Base-by-base conservation (phyloP, 495 filamentous ascomycete species). In the Trichoderma reesei region DNA sequence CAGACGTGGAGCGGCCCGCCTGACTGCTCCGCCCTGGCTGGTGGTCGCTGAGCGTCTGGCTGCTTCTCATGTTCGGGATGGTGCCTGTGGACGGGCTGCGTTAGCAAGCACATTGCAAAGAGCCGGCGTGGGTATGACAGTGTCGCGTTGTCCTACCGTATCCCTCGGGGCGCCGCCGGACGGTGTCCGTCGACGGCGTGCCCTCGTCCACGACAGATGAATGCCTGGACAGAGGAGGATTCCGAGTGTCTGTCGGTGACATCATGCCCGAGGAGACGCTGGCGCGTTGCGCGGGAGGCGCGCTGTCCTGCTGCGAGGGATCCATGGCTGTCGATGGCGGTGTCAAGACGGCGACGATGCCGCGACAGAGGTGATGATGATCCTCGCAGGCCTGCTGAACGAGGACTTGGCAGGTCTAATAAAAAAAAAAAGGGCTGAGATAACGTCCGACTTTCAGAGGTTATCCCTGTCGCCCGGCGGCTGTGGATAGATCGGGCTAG, bases 151-250 rank as follows among this genome's bases (percentile, higher is more conserved):
- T 73, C 79, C 67, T 65, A 80, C 79, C 78, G 69, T 80, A 78
- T 16, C 69, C 71, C 56, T 79, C 79, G 56, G 76, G 71, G 68
- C 76, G 71, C 64, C 78, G 77, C 65, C 80, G 74, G 65, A 80
- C 71, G 20, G 79, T 80, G 62, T 82, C 82, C 5, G 75, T 75
- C 31, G 78, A 78, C 66, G 78, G 79, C 44, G 72, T 72, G 67
- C 64, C 63, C 20, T 76, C 73, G 51, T 77, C 75, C 5, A 68
- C 61, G 42, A 69, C 61, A 63, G 67, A 59, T 37, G 70, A 67
- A 61, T 67, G 68, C 63, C 72, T 69, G 33, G 67, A 66, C 9
- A 67, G 36, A 13, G 71, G 73, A 34, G 71, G n/a, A 7, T 14
- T 71, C 48, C 76, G 78, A 59, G 76, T 74, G 64, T 79, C 73